Percentiles rank a stretch among this genome's conserved stretches.
Conservation (phyloP, 2,329 filamentous ascomycete species). For the Aureobasidium lini region DNA sequence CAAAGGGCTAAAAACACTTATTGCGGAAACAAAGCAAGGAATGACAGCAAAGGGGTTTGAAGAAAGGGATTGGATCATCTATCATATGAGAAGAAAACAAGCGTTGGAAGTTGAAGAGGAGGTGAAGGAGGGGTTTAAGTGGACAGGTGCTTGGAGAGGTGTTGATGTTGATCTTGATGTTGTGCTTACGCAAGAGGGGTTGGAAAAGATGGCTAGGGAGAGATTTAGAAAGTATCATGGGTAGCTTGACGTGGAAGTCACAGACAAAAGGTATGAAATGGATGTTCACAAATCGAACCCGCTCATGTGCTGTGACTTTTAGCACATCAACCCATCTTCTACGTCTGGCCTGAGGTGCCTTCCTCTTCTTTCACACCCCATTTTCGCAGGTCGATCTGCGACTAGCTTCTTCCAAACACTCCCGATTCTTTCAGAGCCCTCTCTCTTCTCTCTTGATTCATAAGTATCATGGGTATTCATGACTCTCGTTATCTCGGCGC, state of each 20-base stretch:
- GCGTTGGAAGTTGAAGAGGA: not conserved
- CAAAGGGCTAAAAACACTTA: not conserved
- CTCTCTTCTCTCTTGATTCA: not conserved
- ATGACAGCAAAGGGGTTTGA: not conserved
- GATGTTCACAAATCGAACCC: too few relatives aligned
- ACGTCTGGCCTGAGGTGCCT: too few relatives aligned
- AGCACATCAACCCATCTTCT: too few relatives aligned
- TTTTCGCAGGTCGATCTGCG: too few relatives aligned
- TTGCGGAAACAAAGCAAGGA: not conserved
- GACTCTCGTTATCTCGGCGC: constrained; percentile 3
- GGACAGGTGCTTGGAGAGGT: not conserved
- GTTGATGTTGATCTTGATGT: not conserved
- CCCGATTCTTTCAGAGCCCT: not conserved
- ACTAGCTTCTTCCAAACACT: too few relatives aligned
- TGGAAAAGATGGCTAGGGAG: not conserved
- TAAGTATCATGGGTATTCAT: not conserved
- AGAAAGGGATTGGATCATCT: not conserved
- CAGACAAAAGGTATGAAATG: too few relatives aligned
- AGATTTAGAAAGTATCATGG: not conserved
- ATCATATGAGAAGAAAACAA: not conserved
- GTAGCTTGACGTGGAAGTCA: too few relatives aligned
- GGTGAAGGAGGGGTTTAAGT: not conserved
- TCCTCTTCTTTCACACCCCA: too few relatives aligned
- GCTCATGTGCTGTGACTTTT: too few relatives aligned
- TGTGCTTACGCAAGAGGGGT: not conserved